Base-by-base conservation (phyloP, 2,329 filamentous ascomycete species). In the Penicillium sp. region DNA sequence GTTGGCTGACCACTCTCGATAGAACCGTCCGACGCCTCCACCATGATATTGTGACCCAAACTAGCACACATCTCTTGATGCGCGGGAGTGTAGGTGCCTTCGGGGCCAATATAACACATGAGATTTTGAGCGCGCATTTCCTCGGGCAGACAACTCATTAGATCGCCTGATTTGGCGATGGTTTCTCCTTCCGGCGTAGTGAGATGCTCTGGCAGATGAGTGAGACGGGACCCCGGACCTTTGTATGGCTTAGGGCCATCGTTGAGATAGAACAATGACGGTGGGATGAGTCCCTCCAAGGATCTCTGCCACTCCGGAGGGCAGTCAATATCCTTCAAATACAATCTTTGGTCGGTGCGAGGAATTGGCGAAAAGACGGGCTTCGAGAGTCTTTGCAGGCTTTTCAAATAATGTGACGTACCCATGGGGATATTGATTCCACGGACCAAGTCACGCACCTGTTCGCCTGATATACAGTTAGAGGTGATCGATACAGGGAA, bases 51-150 rank as follows among this genome's bases (percentile, higher is more conserved):
- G 63, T 99, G 94, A 0, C 94, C 93, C 12, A 97, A 77, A 33
- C 89, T 96, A 12, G 91, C 94, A 73, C 94, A 99, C 94, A 99
- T 99, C 73, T 99, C 94, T 62, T 91, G 86, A 75, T 99, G 94
- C 0, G 92, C 87, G 9, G 94, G 93, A 0, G 94, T 99, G 69
- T 93, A 97, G 1, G 94, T 99, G 6, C 94, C 94, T 77, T 99
- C 94, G 67, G 97, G 93, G 0, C 94, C 94, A 65, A 97, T 88
- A 67, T 99, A 99, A 72, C 93, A 97, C 94, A 97, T 97, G 64
- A 99, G 81, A 60, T 99, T 99, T 69, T 96, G 87, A 0, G 94
- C 94, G 47, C 92, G 88, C 90, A 97, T 97, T 41, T 88, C 85
- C 42, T 82, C 77, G 0, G 92, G 91, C 4, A 99, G 81, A 65